A percentile compares a stretch with the other conserved stretches of the same genome.
Conservation (phyloP, 495 filamentous ascomycete species). For the Neurospora pannonica region DNA sequence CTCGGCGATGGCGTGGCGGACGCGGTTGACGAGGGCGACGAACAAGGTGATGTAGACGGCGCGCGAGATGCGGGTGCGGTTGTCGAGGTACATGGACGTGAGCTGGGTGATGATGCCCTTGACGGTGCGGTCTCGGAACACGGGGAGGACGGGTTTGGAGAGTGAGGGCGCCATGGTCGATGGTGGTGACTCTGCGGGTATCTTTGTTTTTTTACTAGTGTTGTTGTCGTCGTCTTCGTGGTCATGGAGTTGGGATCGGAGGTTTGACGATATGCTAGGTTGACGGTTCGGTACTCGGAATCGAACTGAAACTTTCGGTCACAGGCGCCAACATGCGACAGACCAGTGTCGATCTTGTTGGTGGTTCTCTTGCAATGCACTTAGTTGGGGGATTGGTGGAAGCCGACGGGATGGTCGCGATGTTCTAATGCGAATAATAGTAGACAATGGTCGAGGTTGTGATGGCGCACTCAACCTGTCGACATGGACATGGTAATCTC, state of each 20-base stretch:
- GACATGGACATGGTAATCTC: not conserved
- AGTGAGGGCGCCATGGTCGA: constrained; percentile 58
- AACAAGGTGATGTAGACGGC: constrained; percentile 88
- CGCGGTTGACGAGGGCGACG: constrained; percentile 75
- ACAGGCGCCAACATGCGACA: not conserved
- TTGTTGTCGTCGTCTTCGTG: not conserved
- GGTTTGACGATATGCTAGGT: not conserved
- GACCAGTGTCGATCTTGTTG: not conserved
- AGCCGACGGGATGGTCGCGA: not conserved
- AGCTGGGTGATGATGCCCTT: constrained; percentile 65
- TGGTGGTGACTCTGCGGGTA: not conserved
- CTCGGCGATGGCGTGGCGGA: constrained; percentile 83
- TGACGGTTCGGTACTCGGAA: not conserved
- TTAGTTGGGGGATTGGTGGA: not conserved
- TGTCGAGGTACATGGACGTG: constrained; percentile 64
- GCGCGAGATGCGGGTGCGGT: constrained; percentile 85
- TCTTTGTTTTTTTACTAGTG: not conserved
- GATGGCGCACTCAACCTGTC: not conserved
- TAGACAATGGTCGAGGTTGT: not conserved
- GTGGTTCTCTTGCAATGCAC: not conserved
- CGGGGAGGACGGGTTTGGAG: constrained; percentile 58
- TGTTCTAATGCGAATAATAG: not conserved
- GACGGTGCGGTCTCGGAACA: constrained; percentile 57
- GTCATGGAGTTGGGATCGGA: constrained; percentile 11
- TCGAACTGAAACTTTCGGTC: not conserved